Base-by-base conservation (phyloP, 108 stramenopile genomes). In the Pseudonitzschia delicatissima region DNA sequence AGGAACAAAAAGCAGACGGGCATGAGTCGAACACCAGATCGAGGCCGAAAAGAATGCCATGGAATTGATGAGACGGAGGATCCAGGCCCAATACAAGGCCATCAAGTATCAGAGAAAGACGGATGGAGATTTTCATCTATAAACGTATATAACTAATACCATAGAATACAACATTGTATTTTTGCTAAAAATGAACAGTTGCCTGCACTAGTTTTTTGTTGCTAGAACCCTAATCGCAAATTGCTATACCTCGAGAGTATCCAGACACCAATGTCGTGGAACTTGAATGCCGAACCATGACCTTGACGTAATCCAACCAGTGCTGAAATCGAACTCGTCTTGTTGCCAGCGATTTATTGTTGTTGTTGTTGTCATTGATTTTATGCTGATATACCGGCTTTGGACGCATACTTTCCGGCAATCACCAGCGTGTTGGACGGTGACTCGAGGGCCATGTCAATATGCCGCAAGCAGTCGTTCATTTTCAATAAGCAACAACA, bases 401-500 rank as follows among this genome's bases (percentile, higher is more conserved):
- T 64, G 2, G 88, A 80, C 8, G 92, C 92, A 72, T 86, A 88
- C 27, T 69, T 74, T 34, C 92, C 92, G 45, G 87, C 83, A 20
- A 93, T 75, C 4, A 88, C 76, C 64, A 93, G 62, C 6, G 82
- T 93, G 60, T 93, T 90, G 35, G 82, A 69, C 1, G 92, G 92
- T 3, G 85, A 85, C 9, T 93, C 95, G 9, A 98, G 68, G 1
- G 84, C 74, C 42, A 77, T 71, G 71, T 98, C 96, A 47, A 98
- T 88, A 73, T 97, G 96, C 15, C 98, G 68, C 36, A 95, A 67
- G 71, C 95, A 96, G 73, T 97, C 96, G 64, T 96, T 96, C 90
- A 91, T 96, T 66, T 98, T 96, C n/a, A 98, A 80, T 34, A n/a
- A 98, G 71, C 20, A 98, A 69, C 21, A 96, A 80, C 88, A 98